Evolutionary conservation across 805 yeast genomes (phyloP).

Genomic region (Candida ortonii): DNA sequence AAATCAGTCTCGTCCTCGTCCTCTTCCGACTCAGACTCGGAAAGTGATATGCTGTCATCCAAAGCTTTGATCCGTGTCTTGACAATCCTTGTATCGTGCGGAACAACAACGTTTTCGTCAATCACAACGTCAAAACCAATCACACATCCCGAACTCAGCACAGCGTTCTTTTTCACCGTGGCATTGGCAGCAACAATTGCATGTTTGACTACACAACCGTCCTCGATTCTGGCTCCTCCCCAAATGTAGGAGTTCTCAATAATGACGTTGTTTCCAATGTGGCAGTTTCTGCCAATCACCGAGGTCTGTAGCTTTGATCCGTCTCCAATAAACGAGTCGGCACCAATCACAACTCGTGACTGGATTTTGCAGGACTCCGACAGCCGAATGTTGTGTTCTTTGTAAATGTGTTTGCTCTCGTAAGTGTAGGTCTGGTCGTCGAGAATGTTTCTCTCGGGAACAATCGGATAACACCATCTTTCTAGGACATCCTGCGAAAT

Average conservation of each 20-base stretch:
- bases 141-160: slow-evolving; percentile 66
- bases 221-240: slow-evolving; percentile 76
- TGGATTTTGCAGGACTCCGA: slow-evolving; percentile 92
- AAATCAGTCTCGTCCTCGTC: slow-evolving; percentile 18
- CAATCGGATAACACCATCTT: slow-evolving; percentile 90
- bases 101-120: slow-evolving; percentile 50
- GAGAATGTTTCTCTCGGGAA: slow-evolving; percentile 78
- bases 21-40: slow-evolving; percentile 31
- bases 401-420: slow-evolving; percentile 83
- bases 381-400: slow-evolving; percentile 81
- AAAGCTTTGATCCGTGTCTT: slow-evolving; percentile 41
- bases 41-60: slow-evolving; percentile 28
- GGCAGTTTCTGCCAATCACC: slow-evolving; percentile 82
- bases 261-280: slow-evolving; percentile 72
- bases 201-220: slow-evolving; percentile 54
- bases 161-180: slow-evolving; percentile 48
- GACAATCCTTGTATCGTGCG: slow-evolving; percentile 50
- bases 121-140: slow-evolving; percentile 73
- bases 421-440: slow-evolving; percentile 72
- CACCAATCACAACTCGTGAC: slow-evolving; percentile 78
- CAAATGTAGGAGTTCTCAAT: slow-evolving; percentile 80
- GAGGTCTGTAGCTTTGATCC: slow-evolving; percentile 63
- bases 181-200: slow-evolving; percentile 72
- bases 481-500: slow-evolving; percentile 85
- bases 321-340: slow-evolving; percentile 72